Evolutionary conservation across 345 rosid genomes (phyloP).

Genomic region (Moringa oleifera): DNA sequence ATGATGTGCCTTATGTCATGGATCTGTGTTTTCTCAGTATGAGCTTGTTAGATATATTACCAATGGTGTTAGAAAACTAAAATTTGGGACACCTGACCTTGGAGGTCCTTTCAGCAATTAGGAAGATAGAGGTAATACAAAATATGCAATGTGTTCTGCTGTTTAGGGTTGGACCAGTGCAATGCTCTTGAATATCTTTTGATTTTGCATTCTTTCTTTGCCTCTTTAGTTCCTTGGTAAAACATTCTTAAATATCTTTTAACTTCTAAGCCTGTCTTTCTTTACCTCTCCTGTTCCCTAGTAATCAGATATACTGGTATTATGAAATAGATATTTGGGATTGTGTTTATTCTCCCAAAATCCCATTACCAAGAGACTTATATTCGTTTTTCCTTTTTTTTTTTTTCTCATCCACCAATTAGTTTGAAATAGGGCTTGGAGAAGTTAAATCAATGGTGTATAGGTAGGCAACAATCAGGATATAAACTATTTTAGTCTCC

Average conservation of each 20-base stretch:
- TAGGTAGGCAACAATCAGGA: not conserved
- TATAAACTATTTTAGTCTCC: not conserved
- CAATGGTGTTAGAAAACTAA: too few relatives aligned
- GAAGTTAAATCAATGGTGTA: not conserved
- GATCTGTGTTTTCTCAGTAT: too few relatives aligned
- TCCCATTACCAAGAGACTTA: too few relatives aligned
- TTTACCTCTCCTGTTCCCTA: not conserved
- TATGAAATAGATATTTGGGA: not conserved
- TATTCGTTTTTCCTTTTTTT: too few relatives aligned
- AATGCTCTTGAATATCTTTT: too few relatives aligned
- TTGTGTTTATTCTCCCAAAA: not conserved
- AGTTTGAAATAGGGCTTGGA: not conserved
- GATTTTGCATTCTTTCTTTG: too few relatives aligned
- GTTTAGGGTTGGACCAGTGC: not conserved
- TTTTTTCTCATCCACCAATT: not conserved
- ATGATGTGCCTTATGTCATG: too few relatives aligned
- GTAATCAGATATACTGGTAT: not conserved
- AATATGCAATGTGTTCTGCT: not conserved
- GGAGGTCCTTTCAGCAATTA: not conserved
- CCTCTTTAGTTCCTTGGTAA: too few relatives aligned
- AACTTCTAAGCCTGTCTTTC: too few relatives aligned
- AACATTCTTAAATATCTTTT: not conserved
- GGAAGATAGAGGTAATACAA: not conserved
- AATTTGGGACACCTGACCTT: not conserved
- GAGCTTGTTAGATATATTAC: too few relatives aligned